Percentiles rank a stretch among this genome's conserved stretches.
phyloP scores from a whole-genome alignment of 345 rosid species.

The Kandelia obovata region DNA sequence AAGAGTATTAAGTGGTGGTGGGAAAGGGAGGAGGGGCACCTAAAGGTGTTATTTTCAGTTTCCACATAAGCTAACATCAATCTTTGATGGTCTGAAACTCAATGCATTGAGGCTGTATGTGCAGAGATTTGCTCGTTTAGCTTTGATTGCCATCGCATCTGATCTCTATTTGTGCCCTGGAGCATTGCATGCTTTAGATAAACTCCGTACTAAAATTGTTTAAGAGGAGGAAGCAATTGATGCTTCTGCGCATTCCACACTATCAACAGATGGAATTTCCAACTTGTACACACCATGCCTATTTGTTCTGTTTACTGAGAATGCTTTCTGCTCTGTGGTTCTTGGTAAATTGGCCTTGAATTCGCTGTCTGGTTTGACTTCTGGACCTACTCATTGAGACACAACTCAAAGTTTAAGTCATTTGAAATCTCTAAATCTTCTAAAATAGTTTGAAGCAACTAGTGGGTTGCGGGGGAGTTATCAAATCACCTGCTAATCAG shows the following conservation, averaged over 20 bases:
- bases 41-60: not conserved
- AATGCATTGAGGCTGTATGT: conserved; percentile 67
- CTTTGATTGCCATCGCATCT: conserved; percentile 61
- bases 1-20: too few species aligned
- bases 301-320: conserved; percentile 82
- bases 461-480: not conserved
- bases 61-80: conserved; percentile 51
- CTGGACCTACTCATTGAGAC: conserved; percentile 49
- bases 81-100: conserved; percentile 74
- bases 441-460: not conserved
- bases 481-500: conserved; percentile 71
- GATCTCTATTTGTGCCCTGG: conserved; percentile 76
- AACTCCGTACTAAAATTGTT: conserved; percentile 61
- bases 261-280: conserved; percentile 70
- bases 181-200: conserved; percentile 56
- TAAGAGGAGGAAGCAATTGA: too few species aligned
- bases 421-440: not conserved
- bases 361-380: conserved; percentile 73
- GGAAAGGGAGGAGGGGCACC: too few species aligned
- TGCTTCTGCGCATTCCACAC: conserved; percentile 63
- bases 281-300: conserved; percentile 66
- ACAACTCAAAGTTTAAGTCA: not conserved
- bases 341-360: conserved; percentile 55
- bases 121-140: conserved; percentile 63
- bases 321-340: conserved; percentile 55